Conservation (phyloP, 2,329 filamentous ascomycete genomes). For the Tolypocladium ovalisporum region DNA sequence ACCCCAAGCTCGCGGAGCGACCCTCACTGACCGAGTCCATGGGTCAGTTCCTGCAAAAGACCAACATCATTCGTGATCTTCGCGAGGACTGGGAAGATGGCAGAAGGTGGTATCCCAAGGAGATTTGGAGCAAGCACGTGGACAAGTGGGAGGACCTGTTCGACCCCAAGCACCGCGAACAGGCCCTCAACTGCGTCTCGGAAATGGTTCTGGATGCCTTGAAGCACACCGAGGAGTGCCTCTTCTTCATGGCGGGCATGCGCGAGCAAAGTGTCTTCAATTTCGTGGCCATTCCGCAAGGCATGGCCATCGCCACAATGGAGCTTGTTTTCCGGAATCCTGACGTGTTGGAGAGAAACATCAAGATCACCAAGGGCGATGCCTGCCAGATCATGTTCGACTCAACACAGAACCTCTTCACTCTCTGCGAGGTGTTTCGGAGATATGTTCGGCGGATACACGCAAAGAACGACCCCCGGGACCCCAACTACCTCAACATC, state of each 20-base stretch:
- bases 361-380: constrained; percentile 95
- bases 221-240: constrained; percentile 76
- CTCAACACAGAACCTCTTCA: constrained; percentile 78
- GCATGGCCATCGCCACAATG: constrained; percentile 93
- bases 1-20: constrained; percentile 69
- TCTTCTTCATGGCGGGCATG: constrained; percentile 96
- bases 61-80: constrained; percentile 95
- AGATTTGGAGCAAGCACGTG: constrained; percentile 96
- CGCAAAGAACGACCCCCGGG: constrained; percentile 85
- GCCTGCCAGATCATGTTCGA: constrained; percentile 87
- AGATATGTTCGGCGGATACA: constrained; percentile 71
- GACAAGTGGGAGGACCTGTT: constrained; percentile 84
- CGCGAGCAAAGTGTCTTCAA: constrained; percentile 98
- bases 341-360: constrained; percentile 69
- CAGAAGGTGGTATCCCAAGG: constrained; percentile 86
- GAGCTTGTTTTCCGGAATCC: constrained; percentile 90
- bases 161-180: constrained; percentile 63
- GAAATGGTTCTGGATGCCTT: constrained; percentile 92
- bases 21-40: constrained; percentile 84
- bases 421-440: constrained; percentile 74
- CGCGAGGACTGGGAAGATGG: constrained; percentile 82
- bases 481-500: constrained; percentile 87
- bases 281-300: constrained; percentile 93
- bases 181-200: constrained; percentile 75
- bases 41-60: constrained; percentile 96